These are phyloP conservation scores for Pseudonitzschia pungens DNA, from an alignment of 108 stramenopile species.

Conservation along the genomic window DNA sequence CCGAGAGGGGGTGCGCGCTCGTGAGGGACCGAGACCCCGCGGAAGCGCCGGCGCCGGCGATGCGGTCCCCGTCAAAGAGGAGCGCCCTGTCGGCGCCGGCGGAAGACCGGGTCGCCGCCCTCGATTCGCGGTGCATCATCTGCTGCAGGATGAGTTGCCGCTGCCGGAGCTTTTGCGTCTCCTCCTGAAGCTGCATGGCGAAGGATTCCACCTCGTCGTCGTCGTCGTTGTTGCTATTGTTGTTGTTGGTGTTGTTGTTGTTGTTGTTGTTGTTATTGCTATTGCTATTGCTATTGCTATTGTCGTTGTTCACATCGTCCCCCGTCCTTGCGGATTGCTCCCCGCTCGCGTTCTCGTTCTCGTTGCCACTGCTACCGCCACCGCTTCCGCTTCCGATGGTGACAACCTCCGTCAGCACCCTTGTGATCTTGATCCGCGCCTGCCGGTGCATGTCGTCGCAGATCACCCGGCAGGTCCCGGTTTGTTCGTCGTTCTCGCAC, in stretches of 20 bases:
- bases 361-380: neutral
- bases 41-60: too few relatives aligned
- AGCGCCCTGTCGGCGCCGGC: slow-evolving; percentile 1
- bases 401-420: neutral
- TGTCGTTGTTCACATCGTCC: too few relatives aligned
- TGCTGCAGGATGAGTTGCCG: slow-evolving; percentile 28
- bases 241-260: neutral
- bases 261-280: neutral
- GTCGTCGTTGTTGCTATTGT: slow-evolving; percentile 5
- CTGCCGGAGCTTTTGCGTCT: slow-evolving; percentile 28
- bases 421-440: slow-evolving; percentile 30
- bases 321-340: too few relatives aligned
- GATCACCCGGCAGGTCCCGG: slow-evolving; percentile 41
- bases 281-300: neutral
- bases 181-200: slow-evolving; percentile 14
- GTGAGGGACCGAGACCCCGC: too few relatives aligned
- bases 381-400: slow-evolving; percentile 4
- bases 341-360: too few relatives aligned
- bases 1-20: neutral
- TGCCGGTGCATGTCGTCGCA: slow-evolving; percentile 50
- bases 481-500: slow-evolving; percentile 58
- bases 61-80: neutral
- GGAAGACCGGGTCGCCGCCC: neutral
- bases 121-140: too few relatives aligned
- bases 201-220: slow-evolving; percentile 19